Conservation (phyloP, 352 stramenopile genomes). For the Blastocystis sp. region DNA sequence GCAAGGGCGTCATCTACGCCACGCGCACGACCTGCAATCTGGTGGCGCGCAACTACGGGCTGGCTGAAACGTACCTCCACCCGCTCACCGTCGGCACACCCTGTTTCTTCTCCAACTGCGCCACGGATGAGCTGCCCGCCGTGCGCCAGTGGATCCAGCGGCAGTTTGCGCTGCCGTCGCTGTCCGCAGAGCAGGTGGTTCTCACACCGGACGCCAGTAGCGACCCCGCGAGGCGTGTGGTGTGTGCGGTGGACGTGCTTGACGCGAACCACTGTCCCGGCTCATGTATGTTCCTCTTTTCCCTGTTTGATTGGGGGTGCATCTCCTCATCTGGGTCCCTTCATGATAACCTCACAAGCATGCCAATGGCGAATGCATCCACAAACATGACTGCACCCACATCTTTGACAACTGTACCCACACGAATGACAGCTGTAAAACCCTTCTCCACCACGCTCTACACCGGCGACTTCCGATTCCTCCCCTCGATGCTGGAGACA, state of each 20-base stretch:
- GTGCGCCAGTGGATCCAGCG: constrained; percentile 8
- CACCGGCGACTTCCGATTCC: constrained; percentile 38
- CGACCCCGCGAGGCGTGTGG: background rate
- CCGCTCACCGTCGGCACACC: constrained; percentile 4
- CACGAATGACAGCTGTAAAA: background rate
- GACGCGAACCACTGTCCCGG: constrained; percentile 52
- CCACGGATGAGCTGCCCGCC: no score
- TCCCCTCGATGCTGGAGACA: background rate
- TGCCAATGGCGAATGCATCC: no score
- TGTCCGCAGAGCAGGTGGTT: background rate
- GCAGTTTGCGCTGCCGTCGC: background rate
- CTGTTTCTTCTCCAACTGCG: constrained; percentile 11
- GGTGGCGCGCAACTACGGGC: constrained; percentile 8
- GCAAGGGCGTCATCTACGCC: background rate
- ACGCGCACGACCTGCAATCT: constrained; percentile 37
- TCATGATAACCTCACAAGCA: no score
- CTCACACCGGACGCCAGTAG: background rate
- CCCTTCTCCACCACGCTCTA: constrained; percentile 26
- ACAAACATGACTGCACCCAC: no score
- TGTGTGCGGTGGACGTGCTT: constrained; percentile 11
- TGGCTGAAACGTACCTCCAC: background rate
- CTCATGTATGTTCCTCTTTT: constrained; percentile 51
- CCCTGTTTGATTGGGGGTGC: constrained; percentile 12
- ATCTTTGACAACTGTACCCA: no score
- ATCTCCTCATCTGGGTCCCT: no score